Conservation (phyloP, 129 eudicot genomes). For the Oenanthe sinensis region DNA sequence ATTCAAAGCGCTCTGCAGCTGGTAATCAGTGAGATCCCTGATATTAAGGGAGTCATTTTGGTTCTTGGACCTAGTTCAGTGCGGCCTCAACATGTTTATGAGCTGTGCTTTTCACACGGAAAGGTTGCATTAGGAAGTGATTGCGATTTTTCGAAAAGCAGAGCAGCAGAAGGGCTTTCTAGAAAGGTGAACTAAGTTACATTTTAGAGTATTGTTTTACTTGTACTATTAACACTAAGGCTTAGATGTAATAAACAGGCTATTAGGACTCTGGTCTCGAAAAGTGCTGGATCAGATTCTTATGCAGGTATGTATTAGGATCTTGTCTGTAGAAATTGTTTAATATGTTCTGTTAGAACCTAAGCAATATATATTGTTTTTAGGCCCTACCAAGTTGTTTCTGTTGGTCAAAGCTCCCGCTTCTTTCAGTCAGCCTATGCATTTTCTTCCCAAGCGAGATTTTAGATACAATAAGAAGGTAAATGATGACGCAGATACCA, state of each 20-base stretch:
- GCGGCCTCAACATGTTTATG: slow-evolving; percentile 73
- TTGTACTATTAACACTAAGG: not conserved
- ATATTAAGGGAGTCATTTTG: slow-evolving; percentile 42
- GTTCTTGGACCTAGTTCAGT: slow-evolving; percentile 76
- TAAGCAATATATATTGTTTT: slow-evolving; percentile 13
- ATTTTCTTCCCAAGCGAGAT: slow-evolving; percentile 92
- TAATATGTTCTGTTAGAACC: slow-evolving; percentile 3
- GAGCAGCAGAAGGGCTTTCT: slow-evolving; percentile 12
- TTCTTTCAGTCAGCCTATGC: slow-evolving; percentile 64
- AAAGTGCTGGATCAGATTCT: slow-evolving; percentile 72
- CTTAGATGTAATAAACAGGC: not conserved
- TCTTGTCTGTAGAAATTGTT: not conserved
- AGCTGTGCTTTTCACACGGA: slow-evolving; percentile 57
- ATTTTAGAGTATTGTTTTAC: not conserved
- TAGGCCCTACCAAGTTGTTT: slow-evolving; percentile 83
- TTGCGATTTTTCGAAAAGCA: slow-evolving; percentile 10
- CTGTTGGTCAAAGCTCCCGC: slow-evolving; percentile 75
- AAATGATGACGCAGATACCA: slow-evolving; percentile 3
- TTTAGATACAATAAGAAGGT: slow-evolving; percentile 62
- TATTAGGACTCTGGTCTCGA: slow-evolving; percentile 55
- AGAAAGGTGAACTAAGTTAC: not conserved
- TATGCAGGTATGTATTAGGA: slow-evolving; percentile 53
- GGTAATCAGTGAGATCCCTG: slow-evolving; percentile 54
- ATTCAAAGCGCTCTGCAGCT: slow-evolving; percentile 58
- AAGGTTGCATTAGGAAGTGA: slow-evolving; percentile 18